Base-by-base conservation (phyloP, 805 yeast species). In the Torulaspora gathmanii region DNA sequence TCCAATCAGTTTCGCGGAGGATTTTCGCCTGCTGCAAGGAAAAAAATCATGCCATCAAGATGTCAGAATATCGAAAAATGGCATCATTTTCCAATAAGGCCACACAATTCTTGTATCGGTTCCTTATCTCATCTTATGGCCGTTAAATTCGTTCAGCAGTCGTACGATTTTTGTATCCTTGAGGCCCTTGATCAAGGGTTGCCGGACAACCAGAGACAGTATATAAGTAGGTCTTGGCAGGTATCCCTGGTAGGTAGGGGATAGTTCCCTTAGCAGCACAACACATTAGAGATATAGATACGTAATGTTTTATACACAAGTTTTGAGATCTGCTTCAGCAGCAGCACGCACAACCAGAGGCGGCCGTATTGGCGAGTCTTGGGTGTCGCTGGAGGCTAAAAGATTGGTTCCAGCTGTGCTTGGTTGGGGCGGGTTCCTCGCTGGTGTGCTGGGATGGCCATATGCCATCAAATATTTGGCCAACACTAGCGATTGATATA, bases 391-490 rank as follows among this genome's bases (percentile, higher is more conserved):
- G 10, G 68, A 62, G 41, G 28, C 54, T 28, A 61, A 49, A 40
- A 58, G 65, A 50, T 30, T 58, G 22, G 47, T 42, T 10, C 54
- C 56, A n/a, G 49, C 55, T 13, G 39, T 58, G 3, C 12, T 38
- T 12, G 47, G 45, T 6, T 61, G 62, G 58, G 44, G 50, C 15
- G 42, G 50, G 6, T 35, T 47, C 15, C 40, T 60, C 40, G 30
- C 48, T 12, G 43, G 36, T 7, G 37, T 54, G 33, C 27, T 64
- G 20, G 56, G 58, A 15, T 64, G 68, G 67, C 64, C 64, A 40
- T 51, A 44, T 20, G 46, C 54, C 19, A 40, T 54, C 13, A 44
- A 40, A 20, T 29, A 33, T 5, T 37, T 45, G 3, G 29, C 40
- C 4, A 35, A 15, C 15, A 17, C 28, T 13, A 35, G 19, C 37